A percentile compares a stretch with the other conserved stretches of the same genome.
Evolutionary conservation across 306 rosid genomes (phyloP).

Genomic region (Oxytropis ochrocephala): DNA sequence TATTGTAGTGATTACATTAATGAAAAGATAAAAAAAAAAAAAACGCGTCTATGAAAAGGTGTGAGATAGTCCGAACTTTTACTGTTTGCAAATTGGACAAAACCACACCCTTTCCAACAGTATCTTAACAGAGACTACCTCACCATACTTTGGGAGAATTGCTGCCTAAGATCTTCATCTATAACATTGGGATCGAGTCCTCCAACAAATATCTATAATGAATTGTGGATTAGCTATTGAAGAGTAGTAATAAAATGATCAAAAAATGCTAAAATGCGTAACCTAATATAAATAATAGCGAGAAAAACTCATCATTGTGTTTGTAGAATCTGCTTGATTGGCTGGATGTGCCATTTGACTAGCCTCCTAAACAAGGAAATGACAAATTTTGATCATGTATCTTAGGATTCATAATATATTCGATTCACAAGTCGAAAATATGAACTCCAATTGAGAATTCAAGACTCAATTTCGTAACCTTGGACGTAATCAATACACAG

Average conservation of each 20-base stretch:
- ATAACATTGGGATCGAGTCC: too few relatives aligned
- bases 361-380: constrained; percentile 53
- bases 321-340: constrained; percentile 84
- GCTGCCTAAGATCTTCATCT: too few relatives aligned
- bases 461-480: background rate
- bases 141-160: too few relatives aligned
- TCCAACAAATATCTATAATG: too few relatives aligned
- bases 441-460: background rate
- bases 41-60: too few relatives aligned
- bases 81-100: too few relatives aligned
- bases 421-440: background rate
- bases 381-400: background rate
- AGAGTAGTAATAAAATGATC: background rate
- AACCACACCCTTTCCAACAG: too few relatives aligned
- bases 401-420: background rate
- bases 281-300: background rate
- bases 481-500: background rate
- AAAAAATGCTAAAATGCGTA: background rate
- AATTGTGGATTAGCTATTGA: too few relatives aligned
- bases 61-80: too few relatives aligned
- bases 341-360: constrained; percentile 59
- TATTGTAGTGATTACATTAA: too few relatives aligned
- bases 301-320: constrained; percentile 73
- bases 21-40: too few relatives aligned
- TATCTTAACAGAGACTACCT: too few relatives aligned